Conservation (phyloP, 2,329 filamentous ascomycete genomes). For the Paecilomyces sp. region DNA sequence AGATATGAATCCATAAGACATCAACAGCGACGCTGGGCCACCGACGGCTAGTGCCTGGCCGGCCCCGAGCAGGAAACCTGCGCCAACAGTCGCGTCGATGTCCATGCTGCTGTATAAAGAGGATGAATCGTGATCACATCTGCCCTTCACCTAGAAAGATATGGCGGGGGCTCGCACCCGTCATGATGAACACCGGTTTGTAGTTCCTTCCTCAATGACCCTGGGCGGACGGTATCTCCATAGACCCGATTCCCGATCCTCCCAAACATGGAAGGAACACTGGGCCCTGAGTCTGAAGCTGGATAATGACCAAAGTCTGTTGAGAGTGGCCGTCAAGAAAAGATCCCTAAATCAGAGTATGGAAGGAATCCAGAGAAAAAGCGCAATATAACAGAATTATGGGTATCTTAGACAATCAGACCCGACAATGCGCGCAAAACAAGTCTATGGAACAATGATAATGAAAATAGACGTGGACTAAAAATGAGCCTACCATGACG, state of each 20-base stretch:
- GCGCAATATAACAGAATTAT: slow-evolving; percentile 3
- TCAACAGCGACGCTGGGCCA: slow-evolving; percentile 45
- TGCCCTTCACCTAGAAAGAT: background rate
- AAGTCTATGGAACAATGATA: background rate
- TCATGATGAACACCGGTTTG: background rate
- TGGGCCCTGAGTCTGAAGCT: background rate
- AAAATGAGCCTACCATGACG: background rate
- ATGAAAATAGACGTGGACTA: background rate
- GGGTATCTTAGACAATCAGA: slow-evolving; percentile 12
- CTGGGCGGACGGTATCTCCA: background rate
- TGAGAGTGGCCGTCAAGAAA: background rate
- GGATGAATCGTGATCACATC: background rate
- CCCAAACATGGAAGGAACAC: background rate
- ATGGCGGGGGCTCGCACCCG: background rate
- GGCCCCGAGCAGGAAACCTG: slow-evolving; percentile 49
- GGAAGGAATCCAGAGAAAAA: background rate
- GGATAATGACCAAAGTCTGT: background rate
- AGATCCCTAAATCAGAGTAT: background rate
- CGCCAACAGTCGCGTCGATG: slow-evolving; percentile 51
- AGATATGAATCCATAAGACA: slow-evolving; percentile 47
- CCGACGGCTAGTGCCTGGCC: slow-evolving; percentile 46
- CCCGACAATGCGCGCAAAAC: background rate
- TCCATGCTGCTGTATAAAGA: slow-evolving; percentile 34
- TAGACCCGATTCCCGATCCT: background rate
- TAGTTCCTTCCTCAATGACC: background rate